Conservation (phyloP, 2,329 filamentous ascomycete genomes). For the Xylariaceae sp. region DNA sequence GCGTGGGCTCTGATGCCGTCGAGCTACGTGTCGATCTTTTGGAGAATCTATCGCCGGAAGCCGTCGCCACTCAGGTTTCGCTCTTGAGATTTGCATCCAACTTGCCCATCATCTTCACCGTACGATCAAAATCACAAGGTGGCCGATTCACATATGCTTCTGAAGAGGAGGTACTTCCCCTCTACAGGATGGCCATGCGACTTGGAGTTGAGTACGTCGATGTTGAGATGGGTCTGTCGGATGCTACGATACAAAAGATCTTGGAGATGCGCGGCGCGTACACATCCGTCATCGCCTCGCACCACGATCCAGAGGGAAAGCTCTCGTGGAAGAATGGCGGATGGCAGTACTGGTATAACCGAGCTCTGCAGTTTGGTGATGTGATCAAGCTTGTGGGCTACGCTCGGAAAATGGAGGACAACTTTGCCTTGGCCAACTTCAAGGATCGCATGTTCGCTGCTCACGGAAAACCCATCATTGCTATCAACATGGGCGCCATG, state of each 20-base stretch:
- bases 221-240: slow-evolving; percentile 80
- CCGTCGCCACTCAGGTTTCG: slow-evolving; percentile 75
- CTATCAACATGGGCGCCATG: slow-evolving; percentile 86
- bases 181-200: slow-evolving; percentile 74
- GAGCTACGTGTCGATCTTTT: slow-evolving; percentile 91
- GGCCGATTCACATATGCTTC: slow-evolving; percentile 79
- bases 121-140: slow-evolving; percentile 80
- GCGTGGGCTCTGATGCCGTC: slow-evolving; percentile 85
- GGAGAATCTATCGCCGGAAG: slow-evolving; percentile 68
- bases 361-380: slow-evolving; percentile 82
- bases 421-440: slow-evolving; percentile 79
- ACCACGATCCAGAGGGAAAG: slow-evolving; percentile 76
- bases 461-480: slow-evolving; percentile 80
- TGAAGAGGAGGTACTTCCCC: slow-evolving; percentile 61
- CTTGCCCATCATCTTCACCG: slow-evolving; percentile 85
- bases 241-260: slow-evolving; percentile 66
- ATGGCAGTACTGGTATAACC: slow-evolving; percentile 87
- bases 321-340: slow-evolving; percentile 90
- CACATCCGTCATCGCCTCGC: slow-evolving; percentile 86
- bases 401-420: slow-evolving; percentile 72
- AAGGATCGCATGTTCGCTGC: slow-evolving; percentile 67
- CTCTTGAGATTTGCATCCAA: slow-evolving; percentile 66
- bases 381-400: slow-evolving; percentile 90
- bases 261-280: slow-evolving; percentile 60
- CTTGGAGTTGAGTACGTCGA: slow-evolving; percentile 91